Base-by-base conservation (phyloP, 2,329 filamentous ascomycete species). In the Keithomyces neogunnii region DNA sequence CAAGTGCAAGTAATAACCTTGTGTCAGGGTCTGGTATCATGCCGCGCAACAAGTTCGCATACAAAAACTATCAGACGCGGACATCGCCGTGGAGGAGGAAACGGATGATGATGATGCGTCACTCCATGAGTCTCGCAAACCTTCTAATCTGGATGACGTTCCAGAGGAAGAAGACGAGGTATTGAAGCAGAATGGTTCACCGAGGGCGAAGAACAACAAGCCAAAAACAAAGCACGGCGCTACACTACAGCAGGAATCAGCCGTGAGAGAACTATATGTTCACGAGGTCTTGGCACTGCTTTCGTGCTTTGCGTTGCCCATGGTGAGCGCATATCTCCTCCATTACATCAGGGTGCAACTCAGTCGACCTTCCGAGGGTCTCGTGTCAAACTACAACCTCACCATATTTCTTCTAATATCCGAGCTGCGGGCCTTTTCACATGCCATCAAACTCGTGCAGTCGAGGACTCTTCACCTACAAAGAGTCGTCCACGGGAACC, bases 361-460 rank as follows among this genome's bases (percentile, higher is more conserved):
- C 19, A 91, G 87, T 29, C 78, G 88, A 2, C 88, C 88, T 0
- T 90, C 89, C 0, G 90, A 95, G 65, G 88, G 88, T 1, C 74
- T 97, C 9, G 85, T 97, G 5, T 95, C 89, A 4, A 88, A 96
- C 66, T 95, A 92, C 70, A 96, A 96, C 66, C 75, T 97, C 50
- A 90, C 86, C 10, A 88, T 97, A 49, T 97, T 96, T 66, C 74
- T 96, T 3, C 77, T 96, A 19, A 88, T 87, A 1, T 88, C 92
- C 3, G 92, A 97, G 68, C 74, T 96, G 31, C 84, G 88, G 3
- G 92, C 92, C 0, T 72, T 90, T 47, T 82, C 88, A 1, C 91
- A 96, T 63, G 71, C 95, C 30, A 81, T 96, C 55, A 88, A 85
- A 63, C 79, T 96, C 60, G 77, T 95, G 3, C 85, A 89, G 60